Base-by-base conservation (phyloP, 306 rosid species). In the Inga oerstediana region DNA sequence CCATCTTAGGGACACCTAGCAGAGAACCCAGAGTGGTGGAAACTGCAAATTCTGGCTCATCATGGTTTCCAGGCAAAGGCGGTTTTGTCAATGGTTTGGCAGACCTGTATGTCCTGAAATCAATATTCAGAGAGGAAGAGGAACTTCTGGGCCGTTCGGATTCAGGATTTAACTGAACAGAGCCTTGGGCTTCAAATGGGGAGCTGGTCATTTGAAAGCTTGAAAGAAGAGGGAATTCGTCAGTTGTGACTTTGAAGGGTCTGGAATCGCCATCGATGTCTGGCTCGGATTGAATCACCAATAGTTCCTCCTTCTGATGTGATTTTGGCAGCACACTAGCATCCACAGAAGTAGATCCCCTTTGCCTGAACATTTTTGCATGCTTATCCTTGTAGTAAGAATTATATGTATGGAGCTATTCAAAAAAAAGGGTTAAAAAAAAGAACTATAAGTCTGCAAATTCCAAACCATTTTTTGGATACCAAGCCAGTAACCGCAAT, bases 211-310 rank as follows among this genome's bases (percentile, higher is more conserved):
- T 81, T 39, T 17, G 35, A 52, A 48, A 80, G 83, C 79, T 43
- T 35, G 75, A 43, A 80, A 89, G 93, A 51, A 66, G 32, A 12
- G 92, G 89, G 68, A 89, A 89, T 30, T 88, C 89, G 79, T 81
- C 86, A 3, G 74, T 77, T 61, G 87, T 56, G 72, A 85, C 82
- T 61, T 87, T 83, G 72, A 84, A 78, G 13, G 54, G 35, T 61
- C 17, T 54, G 15, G 65, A 77, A 66, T 77, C 52, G 65, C 37
- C 81, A 30, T 74, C 62, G 13, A 52, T 2, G 32, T 81, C 73
- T 3, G 68, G 45, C 68, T 75, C 84, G 16, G 87, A 67, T 61
- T 43, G 79, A 74, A 35, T 76, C 74, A 70, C 82, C 41, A 12
- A 72, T 76, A 10, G 52, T 85, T 81, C 78, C 78, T 41, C 65